Base-by-base conservation (phyloP, 2,329 filamentous ascomycete genomes). In the Tolypocladium tropicale region DNA sequence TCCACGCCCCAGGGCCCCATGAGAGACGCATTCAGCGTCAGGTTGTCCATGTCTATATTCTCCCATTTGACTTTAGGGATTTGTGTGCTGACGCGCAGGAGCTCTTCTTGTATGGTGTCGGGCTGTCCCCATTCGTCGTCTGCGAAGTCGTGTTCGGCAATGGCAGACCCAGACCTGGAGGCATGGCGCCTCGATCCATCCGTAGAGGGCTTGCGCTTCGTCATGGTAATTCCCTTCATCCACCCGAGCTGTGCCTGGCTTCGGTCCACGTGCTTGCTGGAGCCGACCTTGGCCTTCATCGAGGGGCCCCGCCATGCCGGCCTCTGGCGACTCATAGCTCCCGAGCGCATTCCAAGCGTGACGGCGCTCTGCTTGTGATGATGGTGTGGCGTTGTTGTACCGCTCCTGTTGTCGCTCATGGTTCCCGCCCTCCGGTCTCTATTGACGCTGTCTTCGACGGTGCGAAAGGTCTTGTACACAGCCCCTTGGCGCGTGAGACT, bases 401-500 rank as follows among this genome's bases (percentile, higher is more conserved):
- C 70, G 1, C 79, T 76, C 34, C 79, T 77, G 48, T 79, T 75
- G 59, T 83, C 82, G 58, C 79, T 85, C 78, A 86, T 86, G 0
- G 82, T 85, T 2, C 80, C 76, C 43, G 72, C 73, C 62, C 79
- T 79, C 58, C 82, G 82, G 56, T 87, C 83, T 28, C 78, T 74
- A 51, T 78, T 77, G 41, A 76, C 69, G 52, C 74, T 75, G 56
- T 82, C 81, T 55, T 88, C 85, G 23, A 88, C 78, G 43, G 90
- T 84, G 50, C 89, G 84, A 65, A 93, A 96, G 0, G 89, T 93
- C 68, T 88, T 89, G 74, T 96, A 96, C 2, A 80, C 75, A 6
- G 92, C 90, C 12, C 91, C 91, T 68, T 86, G 86, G n/a, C 92
- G 83, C 14, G 91, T 96, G 46, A 92, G 74, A 54, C 82, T 85